Base-by-base conservation (phyloP, 129 eudicot genomes). In the Mikania micrantha region DNA sequence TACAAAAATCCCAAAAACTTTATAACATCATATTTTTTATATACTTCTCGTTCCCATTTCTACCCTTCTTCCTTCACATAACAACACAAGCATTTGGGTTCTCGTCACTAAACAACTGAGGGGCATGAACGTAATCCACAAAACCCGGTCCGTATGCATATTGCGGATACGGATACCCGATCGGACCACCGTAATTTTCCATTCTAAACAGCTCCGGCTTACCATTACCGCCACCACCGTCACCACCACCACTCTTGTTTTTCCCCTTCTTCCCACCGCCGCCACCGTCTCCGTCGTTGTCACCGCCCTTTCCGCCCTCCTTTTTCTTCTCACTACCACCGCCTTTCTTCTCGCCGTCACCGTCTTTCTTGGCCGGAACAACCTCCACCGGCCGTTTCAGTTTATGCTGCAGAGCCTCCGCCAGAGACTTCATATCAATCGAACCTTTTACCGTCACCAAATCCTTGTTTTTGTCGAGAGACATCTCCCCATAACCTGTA, bases 11-110 rank as follows among this genome's bases (percentile, higher is more conserved):
- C 61, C 12, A 54, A 27, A 54, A 35, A 15, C 21, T 54, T 9
- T 54, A 54, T 54, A 54, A 54, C 25, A 28, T 15, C 54, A 48
- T 2, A 48, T n/a, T 17, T 6, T 48, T 48, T 54, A 54, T 54
- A 11, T 54, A 0, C 50, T 21, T 17, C 9, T 6, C 60, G 0
- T 49, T 48, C 11, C 15, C 71, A 64, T 2, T 62, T 62, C 16
- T 21, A 41, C 66, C 80, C 45, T 66, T 9, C 35, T 28, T 56
- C 6, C 53, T 41, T 83, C 81, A 90, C 96, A 90, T 90, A 13
- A 90, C 76, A 32, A 59, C 53, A 78, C 96, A 90, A 17, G 96
- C 96, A 80, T 90, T 82, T 1, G 96, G 94, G 29, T 90, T 90
- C 70, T 90, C 96, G 49, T 90, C 96, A 21, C 96, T 90, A 9